These are phyloP conservation scores for Globisporangium ultimum DNA, from an alignment of 352 stramenopile species.

Conservation along the genomic window DNA sequence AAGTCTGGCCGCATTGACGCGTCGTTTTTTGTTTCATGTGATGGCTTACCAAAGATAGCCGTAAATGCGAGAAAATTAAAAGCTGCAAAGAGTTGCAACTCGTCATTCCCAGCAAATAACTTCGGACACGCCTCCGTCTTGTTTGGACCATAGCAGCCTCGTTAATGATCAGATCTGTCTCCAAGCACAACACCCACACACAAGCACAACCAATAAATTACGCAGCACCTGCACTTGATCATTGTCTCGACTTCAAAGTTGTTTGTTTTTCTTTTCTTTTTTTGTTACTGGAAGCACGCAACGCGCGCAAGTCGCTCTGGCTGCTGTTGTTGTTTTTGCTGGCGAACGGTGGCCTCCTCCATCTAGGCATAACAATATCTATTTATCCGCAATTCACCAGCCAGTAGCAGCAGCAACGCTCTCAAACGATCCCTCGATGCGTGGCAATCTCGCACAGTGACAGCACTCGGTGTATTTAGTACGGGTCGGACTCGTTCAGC, in stretches of 20 bases:
- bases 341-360: not conserved
- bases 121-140: not conserved
- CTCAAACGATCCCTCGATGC: not conserved
- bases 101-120: too few species aligned
- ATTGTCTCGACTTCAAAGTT: too few species aligned
- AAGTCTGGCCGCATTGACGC: not conserved
- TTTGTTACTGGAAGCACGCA: too few species aligned
- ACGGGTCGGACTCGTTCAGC: constrained; percentile 81
- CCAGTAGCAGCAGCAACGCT: not conserved
- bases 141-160: not conserved
- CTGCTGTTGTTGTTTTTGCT: not conserved
- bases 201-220: too few species aligned
- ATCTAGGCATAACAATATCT: too few species aligned
- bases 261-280: too few species aligned
- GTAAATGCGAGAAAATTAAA: not conserved
- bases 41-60: not conserved
- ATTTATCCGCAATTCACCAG: not conserved
- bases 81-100: not conserved
- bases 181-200: too few species aligned
- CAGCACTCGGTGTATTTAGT: constrained; percentile 28
- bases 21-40: not conserved
- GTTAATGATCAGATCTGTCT: too few species aligned
- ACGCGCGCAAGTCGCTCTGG: not conserved
- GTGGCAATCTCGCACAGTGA: not conserved
- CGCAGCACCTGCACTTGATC: too few species aligned